Conservation (phyloP, 345 rosid species). For the Citrus australasica region DNA sequence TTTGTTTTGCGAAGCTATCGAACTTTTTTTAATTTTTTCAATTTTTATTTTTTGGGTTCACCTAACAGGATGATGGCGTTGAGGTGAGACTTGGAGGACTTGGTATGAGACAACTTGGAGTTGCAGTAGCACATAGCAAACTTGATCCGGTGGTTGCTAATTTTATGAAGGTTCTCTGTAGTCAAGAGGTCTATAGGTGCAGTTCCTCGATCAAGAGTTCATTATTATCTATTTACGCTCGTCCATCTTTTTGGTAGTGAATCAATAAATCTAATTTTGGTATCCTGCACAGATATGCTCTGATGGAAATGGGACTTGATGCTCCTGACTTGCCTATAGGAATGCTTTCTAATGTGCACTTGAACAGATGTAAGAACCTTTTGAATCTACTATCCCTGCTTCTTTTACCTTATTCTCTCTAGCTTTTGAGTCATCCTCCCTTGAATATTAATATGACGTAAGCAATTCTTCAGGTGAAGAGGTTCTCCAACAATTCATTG, state of each 20-base stretch:
- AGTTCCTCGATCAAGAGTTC: not conserved
- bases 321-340: conserved; percentile 68
- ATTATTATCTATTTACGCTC: not conserved
- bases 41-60: not conserved
- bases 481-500: conserved; percentile 45
- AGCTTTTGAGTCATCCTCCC: not conserved
- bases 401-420: too few relatives aligned
- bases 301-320: conserved; percentile 73
- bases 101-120: conserved; percentile 61
- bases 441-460: too few relatives aligned
- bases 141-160: conserved; percentile 67
- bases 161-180: conserved; percentile 58
- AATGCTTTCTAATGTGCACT: conserved; percentile 59
- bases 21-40: too few relatives aligned
- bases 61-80: conserved; percentile 57
- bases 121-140: conserved; percentile 57
- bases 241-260: too few relatives aligned
- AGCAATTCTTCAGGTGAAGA: conserved; percentile 53
- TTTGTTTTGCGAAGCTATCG: not conserved
- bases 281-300: conserved; percentile 45
- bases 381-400: too few relatives aligned
- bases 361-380: conserved; percentile 50
- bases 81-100: conserved; percentile 80
- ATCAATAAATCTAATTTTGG: not conserved
- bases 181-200: conserved; percentile 74